Percentiles rank a stretch among this genome's conserved stretches.
These are phyloP conservation scores for Prunella vulgaris DNA, from an alignment of 257 asterid species.

Conservation along the genomic window DNA sequence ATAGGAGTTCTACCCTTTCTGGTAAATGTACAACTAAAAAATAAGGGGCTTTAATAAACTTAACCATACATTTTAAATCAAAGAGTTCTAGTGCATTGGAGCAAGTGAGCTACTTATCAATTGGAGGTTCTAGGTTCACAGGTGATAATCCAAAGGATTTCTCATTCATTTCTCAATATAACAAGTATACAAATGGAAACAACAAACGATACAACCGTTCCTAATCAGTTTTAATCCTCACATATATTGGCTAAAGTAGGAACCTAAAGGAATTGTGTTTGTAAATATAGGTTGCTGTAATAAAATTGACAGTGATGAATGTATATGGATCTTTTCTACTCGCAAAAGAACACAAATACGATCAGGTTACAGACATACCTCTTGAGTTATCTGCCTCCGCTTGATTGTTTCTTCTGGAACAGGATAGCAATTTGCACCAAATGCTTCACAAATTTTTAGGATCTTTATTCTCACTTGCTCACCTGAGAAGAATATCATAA, in stretches of 20 bases:
- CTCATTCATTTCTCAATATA: neutral
- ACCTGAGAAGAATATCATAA: constrained; percentile 96
- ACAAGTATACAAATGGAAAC: neutral
- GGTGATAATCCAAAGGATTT: neutral
- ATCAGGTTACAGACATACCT: constrained; percentile 51
- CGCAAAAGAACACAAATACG: constrained; percentile 22
- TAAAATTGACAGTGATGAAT: neutral
- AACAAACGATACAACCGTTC: neutral
- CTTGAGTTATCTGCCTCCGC: constrained; percentile 78
- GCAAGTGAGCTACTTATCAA: constrained; percentile 6
- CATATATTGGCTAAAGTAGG: constrained; percentile 10
- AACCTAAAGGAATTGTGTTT: neutral
- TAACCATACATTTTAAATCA: neutral
- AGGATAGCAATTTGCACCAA: constrained; percentile 96
- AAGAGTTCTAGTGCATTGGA: neutral
- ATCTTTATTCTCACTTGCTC: constrained; percentile 95
- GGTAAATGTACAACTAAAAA: neutral
- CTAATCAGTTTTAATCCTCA: neutral
- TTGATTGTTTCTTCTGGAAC: constrained; percentile 83
- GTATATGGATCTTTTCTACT: constrained; percentile 10
- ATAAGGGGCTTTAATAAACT: neutral
- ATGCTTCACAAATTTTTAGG: constrained; percentile 93
- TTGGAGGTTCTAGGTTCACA: neutral
- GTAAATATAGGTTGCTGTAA: neutral
- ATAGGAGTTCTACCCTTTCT: neutral